phyloP scores from a whole-genome alignment of 2,329 filamentous ascomycete species.

The Tolypocladium guangdongense region DNA sequence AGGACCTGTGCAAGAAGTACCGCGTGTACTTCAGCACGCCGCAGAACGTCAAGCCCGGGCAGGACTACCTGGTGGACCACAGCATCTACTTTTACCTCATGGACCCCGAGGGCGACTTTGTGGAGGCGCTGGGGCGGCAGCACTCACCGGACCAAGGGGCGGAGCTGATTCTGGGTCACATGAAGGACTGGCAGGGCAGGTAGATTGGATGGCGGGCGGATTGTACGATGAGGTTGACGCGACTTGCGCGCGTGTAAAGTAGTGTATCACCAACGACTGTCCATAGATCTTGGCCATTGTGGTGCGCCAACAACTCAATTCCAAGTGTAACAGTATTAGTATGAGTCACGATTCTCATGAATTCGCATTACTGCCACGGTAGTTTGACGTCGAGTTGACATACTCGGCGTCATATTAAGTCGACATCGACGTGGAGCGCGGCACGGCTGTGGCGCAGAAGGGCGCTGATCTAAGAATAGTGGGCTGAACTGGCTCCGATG shows the following conservation, averaged over 20 bases:
- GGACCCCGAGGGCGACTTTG: constrained; percentile 97
- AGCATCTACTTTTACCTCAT: constrained; percentile 99
- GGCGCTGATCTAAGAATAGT: background rate
- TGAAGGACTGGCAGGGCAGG: constrained; percentile 45
- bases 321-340: background rate
- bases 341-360: background rate
- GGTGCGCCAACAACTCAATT: constrained; percentile 8
- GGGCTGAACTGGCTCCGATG: background rate
- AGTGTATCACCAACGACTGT: background rate
- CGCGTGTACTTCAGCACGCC: constrained; percentile 96
- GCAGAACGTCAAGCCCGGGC: constrained; percentile 73
- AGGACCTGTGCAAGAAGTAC: constrained; percentile 89
- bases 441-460: background rate
- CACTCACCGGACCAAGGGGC: constrained; percentile 83
- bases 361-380: background rate
- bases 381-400: background rate
- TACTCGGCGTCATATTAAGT: background rate
- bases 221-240: background rate
- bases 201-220: background rate
- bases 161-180: constrained; percentile 73
- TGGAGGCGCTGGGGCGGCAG: constrained; percentile 90
- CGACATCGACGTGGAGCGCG: too few relatives aligned
- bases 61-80: constrained; percentile 97
- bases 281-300: background rate
- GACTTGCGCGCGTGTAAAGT: background rate